Evolutionary conservation across 257 asterid species (phyloP), one percentile per base, ranked within the genome.

Genomic region (Solanum paucissectum): DNA sequence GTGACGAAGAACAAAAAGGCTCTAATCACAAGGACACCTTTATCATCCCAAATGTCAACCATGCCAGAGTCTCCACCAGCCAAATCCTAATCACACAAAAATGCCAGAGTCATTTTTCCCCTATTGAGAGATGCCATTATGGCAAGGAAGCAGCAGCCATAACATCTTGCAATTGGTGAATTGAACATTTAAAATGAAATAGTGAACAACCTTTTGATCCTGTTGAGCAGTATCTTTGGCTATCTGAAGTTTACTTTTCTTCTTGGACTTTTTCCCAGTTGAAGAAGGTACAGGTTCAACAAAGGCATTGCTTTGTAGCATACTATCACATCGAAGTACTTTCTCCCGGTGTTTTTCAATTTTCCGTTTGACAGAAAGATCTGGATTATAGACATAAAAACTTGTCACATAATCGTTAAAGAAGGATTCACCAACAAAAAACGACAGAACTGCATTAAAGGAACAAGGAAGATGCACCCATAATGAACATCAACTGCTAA

Each of bases 301-400:
- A 89, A 94, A 95, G 55, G 96, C 94, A 88, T 95, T 97, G 86
- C 92, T 93, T 90, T 95, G 98, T 88, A 97, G 88, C 87, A 97
- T 29, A 90, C 98, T 97, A 27, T 97, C 98, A 88, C 89, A 90
- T 14, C 93, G 94, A 71, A 97, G 93, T 36, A 95, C 98, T 88
- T 92, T 94, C 62, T 93, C 96, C 90, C 98, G 90, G 88, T 88
- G 93, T 89, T 96, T 97, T 88, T 97, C 99, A 89, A 97, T 96
- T 94, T 96, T 97, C 32, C 96, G 92, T 90, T 91, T 95, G 62
- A 90, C 95, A 83, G 99, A 91, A 87, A 94, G 96, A 92, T 97
- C 99, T 97, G 92, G 23, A 86, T 58, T 9, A 14, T 23, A 73
- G 34, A 88, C 66, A 64, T 44, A 84, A 87, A 71, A 87, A 36